phyloP scores from a whole-genome alignment of 495 filamentous ascomycete species.

The Penicillium flavigenum region DNA sequence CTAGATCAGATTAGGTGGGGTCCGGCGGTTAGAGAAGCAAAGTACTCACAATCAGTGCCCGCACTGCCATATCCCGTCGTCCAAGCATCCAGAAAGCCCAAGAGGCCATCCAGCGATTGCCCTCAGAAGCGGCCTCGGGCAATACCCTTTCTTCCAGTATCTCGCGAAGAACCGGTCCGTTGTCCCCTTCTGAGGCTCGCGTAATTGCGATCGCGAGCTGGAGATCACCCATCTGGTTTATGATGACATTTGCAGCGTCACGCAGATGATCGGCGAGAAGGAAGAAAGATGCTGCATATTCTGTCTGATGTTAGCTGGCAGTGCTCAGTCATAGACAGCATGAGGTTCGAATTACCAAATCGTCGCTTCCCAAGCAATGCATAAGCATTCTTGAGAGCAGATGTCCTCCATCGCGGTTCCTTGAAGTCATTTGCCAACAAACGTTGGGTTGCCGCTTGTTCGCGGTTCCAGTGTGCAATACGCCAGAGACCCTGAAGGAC shows the following conservation, averaged over 20 bases:
- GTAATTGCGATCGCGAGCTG: slow-evolving; percentile 91
- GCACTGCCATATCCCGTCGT: slow-evolving; percentile 78
- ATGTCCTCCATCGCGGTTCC: slow-evolving; percentile 81
- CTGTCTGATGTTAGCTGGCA: slow-evolving; percentile 39
- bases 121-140: slow-evolving; percentile 70
- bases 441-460: slow-evolving; percentile 73
- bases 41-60: slow-evolving; percentile 63
- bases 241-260: slow-evolving; percentile 81
- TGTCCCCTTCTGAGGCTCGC: slow-evolving; percentile 85
- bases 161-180: slow-evolving; percentile 67
- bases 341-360: slow-evolving; percentile 59
- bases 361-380: slow-evolving; percentile 89
- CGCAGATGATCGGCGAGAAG: slow-evolving; percentile 81
- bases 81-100: slow-evolving; percentile 97
- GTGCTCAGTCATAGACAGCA: background rate
- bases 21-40: background rate
- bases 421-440: slow-evolving; percentile 86
- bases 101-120: slow-evolving; percentile 89
- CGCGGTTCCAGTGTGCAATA: slow-evolving; percentile 87
- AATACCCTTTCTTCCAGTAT: slow-evolving; percentile 80
- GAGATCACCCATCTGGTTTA: slow-evolving; percentile 79
- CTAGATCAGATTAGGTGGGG: slow-evolving; percentile 37
- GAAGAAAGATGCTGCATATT: slow-evolving; percentile 97
- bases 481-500: slow-evolving; percentile 92
- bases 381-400: slow-evolving; percentile 95